A percentile compares a stretch with the other conserved stretches of the same genome.
phyloP scores from a whole-genome alignment of 140 eudicot genomes.

The Flaveria floridana region DNA sequence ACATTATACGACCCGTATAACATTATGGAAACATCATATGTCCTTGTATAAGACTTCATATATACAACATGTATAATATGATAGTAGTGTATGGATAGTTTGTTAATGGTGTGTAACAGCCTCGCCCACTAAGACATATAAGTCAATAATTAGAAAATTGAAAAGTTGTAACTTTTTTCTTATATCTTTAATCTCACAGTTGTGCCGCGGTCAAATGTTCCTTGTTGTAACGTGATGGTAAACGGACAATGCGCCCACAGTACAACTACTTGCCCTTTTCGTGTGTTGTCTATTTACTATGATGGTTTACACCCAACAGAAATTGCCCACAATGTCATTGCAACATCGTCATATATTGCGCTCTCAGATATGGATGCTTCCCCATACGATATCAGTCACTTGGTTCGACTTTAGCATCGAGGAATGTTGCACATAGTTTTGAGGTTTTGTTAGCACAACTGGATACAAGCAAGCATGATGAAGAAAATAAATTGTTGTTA shows the following conservation, averaged over 20 bases:
- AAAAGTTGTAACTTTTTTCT: not conserved
- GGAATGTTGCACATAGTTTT: not conserved
- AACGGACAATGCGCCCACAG: slow-evolving; percentile 32
- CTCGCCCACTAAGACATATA: not conserved
- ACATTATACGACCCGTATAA: not conserved
- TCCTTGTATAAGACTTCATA: not conserved
- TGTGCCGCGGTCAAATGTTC: slow-evolving; percentile 3
- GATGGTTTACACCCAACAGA: slow-evolving; percentile 41
- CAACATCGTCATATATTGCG: slow-evolving; percentile 37
- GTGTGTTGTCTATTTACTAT: slow-evolving; percentile 32
- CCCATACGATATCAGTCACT: slow-evolving; percentile 46
- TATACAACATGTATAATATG: too few relatives aligned
- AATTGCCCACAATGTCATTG: slow-evolving; percentile 18
- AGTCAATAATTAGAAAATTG: not conserved
- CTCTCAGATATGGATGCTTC: slow-evolving; percentile 35
- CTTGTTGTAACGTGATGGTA: slow-evolving; percentile 27
- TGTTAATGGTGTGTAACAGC: not conserved
- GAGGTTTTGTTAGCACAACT: not conserved
- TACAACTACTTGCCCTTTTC: slow-evolving; percentile 32
- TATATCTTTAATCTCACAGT: slow-evolving; percentile 14
- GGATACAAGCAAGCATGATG: not conserved
- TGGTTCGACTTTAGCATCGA: slow-evolving; percentile 29
- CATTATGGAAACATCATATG: not conserved
- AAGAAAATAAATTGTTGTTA: not conserved
- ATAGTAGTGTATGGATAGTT: too few relatives aligned